phyloP scores from a whole-genome alignment of 441 rosid species.

The Euphorbia celastroides region DNA sequence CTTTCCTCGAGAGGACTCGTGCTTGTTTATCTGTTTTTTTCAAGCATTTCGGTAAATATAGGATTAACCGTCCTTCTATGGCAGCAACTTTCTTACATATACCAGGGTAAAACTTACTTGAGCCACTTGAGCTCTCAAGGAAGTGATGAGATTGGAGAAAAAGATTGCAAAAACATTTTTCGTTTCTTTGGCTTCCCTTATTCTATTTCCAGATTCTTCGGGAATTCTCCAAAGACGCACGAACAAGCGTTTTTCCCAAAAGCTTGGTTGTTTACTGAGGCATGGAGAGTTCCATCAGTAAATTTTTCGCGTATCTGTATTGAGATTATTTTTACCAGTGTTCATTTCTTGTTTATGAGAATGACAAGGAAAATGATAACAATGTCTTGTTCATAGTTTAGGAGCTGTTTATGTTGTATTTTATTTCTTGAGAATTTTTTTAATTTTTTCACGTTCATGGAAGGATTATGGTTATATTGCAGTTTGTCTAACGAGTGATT shows the following conservation, averaged over 20 bases:
- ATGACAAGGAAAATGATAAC: no score
- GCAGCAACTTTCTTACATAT: slow-evolving; percentile 87
- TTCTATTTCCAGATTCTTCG: slow-evolving; percentile 41
- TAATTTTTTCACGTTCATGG: neutral
- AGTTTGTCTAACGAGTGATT: neutral
- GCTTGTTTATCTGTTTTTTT: slow-evolving; percentile 66
- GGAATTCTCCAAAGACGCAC: slow-evolving; percentile 56
- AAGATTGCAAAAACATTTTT: slow-evolving; percentile 60
- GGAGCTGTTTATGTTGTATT: neutral
- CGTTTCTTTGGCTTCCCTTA: slow-evolving; percentile 68
- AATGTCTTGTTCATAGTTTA: neutral
- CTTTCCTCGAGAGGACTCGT: slow-evolving; percentile 65
- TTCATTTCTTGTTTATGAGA: neutral
- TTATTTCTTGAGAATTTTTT: neutral
- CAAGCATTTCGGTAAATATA: slow-evolving; percentile 60
- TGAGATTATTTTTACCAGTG: neutral
- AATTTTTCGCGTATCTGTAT: neutral
- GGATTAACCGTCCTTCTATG: slow-evolving; percentile 70
- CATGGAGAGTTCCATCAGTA: no score
- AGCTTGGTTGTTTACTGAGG: neutral
- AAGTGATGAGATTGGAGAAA: slow-evolving; percentile 38
- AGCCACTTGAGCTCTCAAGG: slow-evolving; percentile 56
- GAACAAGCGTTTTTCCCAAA: neutral
- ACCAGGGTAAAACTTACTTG: slow-evolving; percentile 71
- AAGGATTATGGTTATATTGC: neutral